A percentile compares a stretch with the other conserved stretches of the same genome.
Conservation (phyloP, 1,284 basidiomycete species). For the Ustilago shanxiensis region DNA sequence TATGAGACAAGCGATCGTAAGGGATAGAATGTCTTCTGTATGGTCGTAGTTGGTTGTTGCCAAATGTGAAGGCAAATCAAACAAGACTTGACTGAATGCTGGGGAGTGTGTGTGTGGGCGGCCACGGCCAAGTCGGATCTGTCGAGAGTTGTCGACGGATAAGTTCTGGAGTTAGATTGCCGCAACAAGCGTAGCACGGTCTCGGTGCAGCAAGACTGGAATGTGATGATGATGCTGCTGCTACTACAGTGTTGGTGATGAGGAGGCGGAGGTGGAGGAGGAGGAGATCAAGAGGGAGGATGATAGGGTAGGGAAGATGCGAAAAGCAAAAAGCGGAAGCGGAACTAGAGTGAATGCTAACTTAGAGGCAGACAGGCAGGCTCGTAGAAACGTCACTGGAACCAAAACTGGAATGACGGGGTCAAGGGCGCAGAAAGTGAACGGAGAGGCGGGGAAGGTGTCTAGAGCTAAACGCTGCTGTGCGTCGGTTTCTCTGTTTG, state of each 20-base stretch:
- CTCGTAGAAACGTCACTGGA: constrained; percentile 10
- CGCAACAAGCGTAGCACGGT: constrained; percentile 2
- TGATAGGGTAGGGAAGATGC: not conserved
- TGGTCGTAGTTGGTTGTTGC: not conserved
- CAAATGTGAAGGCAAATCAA: not conserved
- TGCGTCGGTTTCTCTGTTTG: not conserved
- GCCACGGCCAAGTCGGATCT: not conserved
- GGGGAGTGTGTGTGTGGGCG: not conserved
- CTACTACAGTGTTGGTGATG: not conserved
- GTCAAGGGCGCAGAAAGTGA: not conserved
- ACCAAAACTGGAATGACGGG: constrained; percentile 14
- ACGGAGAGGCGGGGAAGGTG: not conserved
- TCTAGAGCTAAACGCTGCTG: not conserved
- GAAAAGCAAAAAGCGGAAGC: not conserved
- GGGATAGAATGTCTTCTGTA: not conserved
- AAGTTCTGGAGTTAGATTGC: not conserved
- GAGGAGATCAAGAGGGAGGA: not conserved
- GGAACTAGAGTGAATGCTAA: not conserved
- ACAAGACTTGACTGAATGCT: not conserved
- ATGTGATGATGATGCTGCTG: constrained; percentile 14
- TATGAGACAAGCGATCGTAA: constrained; percentile 4
- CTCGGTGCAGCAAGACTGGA: constrained; percentile 37
- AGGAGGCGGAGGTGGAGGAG: constrained; percentile 2
- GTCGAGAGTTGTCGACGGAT: not conserved
- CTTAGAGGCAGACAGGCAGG: not conserved